phyloP scores from a whole-genome alignment of 768 basidiomycete species.

The Suillus weaverae region DNA sequence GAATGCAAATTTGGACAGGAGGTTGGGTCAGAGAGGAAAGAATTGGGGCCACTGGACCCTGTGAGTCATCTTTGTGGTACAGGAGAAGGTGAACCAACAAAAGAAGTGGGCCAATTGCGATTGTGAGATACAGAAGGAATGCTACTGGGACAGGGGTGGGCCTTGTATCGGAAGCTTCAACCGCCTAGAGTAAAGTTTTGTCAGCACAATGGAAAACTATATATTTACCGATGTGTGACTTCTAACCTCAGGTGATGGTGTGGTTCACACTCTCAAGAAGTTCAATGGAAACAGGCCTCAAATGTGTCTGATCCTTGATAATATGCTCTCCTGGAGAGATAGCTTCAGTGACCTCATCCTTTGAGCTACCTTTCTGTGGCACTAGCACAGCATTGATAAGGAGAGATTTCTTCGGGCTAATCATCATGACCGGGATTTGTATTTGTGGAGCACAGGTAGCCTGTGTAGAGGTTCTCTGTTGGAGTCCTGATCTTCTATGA shows the following conservation, averaged over 20 bases:
- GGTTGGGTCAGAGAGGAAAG: slow-evolving; percentile 22
- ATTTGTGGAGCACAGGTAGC: slow-evolving; percentile 23
- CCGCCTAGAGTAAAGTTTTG: background rate
- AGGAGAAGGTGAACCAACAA: slow-evolving; percentile 54
- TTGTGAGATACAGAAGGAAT: slow-evolving; percentile 41
- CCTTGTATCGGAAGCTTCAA: slow-evolving; percentile 5
- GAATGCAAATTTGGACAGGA: background rate
- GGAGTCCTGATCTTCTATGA: slow-evolving; percentile 47
- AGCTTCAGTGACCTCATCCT: slow-evolving; percentile 63
- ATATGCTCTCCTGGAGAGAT: slow-evolving; percentile 78
- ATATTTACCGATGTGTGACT: background rate
- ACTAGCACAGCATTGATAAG: slow-evolving; percentile 18
- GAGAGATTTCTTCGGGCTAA: slow-evolving; percentile 29
- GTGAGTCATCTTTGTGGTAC: slow-evolving; percentile 53
- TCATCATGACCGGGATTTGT: slow-evolving; percentile 27
- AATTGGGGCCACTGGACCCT: slow-evolving; percentile 34
- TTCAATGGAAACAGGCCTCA: slow-evolving; percentile 69
- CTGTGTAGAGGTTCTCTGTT: slow-evolving; percentile 48
- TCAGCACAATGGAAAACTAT: background rate
- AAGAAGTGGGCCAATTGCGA: slow-evolving; percentile 44
- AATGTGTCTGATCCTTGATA: slow-evolving; percentile 54
- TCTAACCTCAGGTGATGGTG: slow-evolving; percentile 39
- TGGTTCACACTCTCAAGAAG: slow-evolving; percentile 52
- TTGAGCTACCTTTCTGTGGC: slow-evolving; percentile 41
- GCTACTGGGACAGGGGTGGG: slow-evolving; percentile 23